Base-by-base conservation (phyloP, 352 stramenopile species). In the Globisporangium cystogenes region DNA sequence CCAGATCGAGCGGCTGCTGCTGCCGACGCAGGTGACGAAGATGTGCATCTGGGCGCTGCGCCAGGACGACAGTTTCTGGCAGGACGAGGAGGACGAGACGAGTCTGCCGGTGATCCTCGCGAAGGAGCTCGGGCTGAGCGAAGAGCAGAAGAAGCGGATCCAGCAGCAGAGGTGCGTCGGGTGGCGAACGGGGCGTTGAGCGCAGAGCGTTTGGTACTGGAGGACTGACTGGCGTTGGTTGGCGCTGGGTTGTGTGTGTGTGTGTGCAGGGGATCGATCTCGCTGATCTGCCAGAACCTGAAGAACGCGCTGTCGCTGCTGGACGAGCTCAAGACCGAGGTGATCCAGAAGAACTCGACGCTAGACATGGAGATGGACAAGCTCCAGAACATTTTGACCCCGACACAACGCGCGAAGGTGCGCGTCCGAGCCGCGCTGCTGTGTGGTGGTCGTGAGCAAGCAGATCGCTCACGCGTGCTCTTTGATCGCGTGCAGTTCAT, bases 331-430 rank as follows among this genome's bases (percentile, higher is more conserved):
- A 87, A 95, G 67, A 75, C 63, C 4, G 75, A 95, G 48, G 78
- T 98, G 37, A 84, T 74, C 15, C 81, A 95, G 60, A 97, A 96
- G 63, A 96, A 97, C 66, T 82, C 91, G 51, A 93, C 92, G 50
- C 72, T 98, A 56, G 90, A 97, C 68, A 86, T 85, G 53, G 87
- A 98, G 65, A 97, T 98, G 82, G 81, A 96, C 55, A 87, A 96
- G 65, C 71, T 98, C 12, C 86, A 96, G 56, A 91, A 93, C 64
- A 97, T 98, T 63, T 67, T 98, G 50, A 97, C 90, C 29, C 91
- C 93, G 4, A 96, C 78, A 42, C 93, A 98, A 66, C 86, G 90
- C 24, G 91, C 93, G 31, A 97, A 97, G 61, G 81, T 91, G 57
- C 42, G 59, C 58, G n/a, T n/a, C n/a, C n/a, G n/a, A n/a, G n/a